Percentiles rank a stretch among this genome's conserved stretches.
These are phyloP conservation scores for Brassica napus DNA, from an alignment of 345 rosid species.

Conservation along the genomic window Da-Ae NC_063437.1:17402501-17403000, in stretches of 20 bases:
- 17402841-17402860: conserved; percentile 36
- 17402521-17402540: conserved; percentile 97
- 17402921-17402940: conserved; percentile 86
- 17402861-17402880: neutral
- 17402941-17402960: conserved; percentile 89
- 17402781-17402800: conserved; percentile 96
- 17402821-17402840: conserved; percentile 97
- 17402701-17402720: conserved; percentile 64
- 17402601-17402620: conserved; percentile 73
- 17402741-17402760: conserved; percentile 90
- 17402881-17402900: conserved; percentile 18
- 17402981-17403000: conserved; percentile 93
- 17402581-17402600: conserved; percentile 83
- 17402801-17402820: conserved; percentile 90
- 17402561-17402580: conserved; percentile 65
- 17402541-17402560: conserved; percentile 80
- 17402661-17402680: conserved; percentile 36
- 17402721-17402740: conserved; percentile 67
- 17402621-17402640: conserved; percentile 59
- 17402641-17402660: conserved; percentile 50
- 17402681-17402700: conserved; percentile 32
- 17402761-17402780: conserved; percentile 88
- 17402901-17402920: conserved; percentile 39
- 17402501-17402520: conserved; percentile 81
- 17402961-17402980: conserved; percentile 97